Conservation (phyloP, 164 flowering plant species). For the Magnolia kwangsiensis region DNA sequence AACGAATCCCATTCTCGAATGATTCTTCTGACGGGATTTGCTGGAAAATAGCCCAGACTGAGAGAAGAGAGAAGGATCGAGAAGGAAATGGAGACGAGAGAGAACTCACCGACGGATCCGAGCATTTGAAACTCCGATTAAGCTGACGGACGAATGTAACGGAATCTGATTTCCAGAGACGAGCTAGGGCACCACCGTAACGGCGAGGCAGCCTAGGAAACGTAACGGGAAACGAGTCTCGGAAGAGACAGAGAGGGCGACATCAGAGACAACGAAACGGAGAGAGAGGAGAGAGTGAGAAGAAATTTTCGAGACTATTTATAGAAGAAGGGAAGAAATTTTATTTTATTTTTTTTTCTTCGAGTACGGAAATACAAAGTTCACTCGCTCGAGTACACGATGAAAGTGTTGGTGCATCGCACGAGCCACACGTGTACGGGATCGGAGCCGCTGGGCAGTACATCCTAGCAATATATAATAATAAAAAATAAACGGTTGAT, state of each 20-base stretch:
- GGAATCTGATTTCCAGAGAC: background rate
- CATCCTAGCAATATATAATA: too few relatives aligned
- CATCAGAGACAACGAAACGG: background rate
- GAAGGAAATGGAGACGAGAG: background rate
- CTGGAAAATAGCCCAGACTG: background rate
- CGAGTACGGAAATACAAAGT: background rate
- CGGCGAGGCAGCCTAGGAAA: background rate
- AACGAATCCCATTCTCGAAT: background rate
- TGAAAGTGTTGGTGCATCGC: too few relatives aligned
- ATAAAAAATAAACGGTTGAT: too few relatives aligned
- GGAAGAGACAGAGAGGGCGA: background rate
- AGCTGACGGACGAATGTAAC: background rate
- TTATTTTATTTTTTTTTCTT: background rate
- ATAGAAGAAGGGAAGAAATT: background rate
- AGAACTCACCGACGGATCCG: slow-evolving; percentile 11
- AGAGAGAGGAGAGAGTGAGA: background rate
- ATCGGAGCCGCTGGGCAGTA: background rate
- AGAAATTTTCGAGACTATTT: background rate
- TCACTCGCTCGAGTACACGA: background rate
- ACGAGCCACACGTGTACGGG: background rate
- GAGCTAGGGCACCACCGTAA: background rate
- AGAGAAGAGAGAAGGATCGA: background rate
- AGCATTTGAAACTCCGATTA: background rate
- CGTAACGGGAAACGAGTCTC: background rate
- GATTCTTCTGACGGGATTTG: background rate